phyloP scores from a whole-genome alignment of 1,284 basidiomycete species.

The Pseudozyma tsukubaensis region DNA sequence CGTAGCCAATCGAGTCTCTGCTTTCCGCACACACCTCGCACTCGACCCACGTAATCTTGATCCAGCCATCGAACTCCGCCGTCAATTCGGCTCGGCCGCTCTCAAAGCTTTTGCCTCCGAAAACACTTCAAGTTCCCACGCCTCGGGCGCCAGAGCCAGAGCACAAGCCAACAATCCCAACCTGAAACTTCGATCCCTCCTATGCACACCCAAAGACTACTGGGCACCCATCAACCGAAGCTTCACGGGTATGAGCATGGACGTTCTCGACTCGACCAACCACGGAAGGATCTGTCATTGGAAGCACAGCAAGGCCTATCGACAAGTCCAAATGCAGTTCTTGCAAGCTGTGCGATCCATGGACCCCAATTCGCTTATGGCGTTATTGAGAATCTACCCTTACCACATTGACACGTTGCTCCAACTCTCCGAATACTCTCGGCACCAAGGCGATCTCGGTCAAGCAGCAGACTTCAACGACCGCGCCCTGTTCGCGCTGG shows the following conservation, averaged over 20 bases:
- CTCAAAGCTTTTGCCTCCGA: slow-evolving; percentile 65
- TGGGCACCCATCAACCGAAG: slow-evolving; percentile 65
- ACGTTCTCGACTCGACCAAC: slow-evolving; percentile 43
- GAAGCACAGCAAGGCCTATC: slow-evolving; percentile 62
- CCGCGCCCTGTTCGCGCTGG: slow-evolving; percentile 64
- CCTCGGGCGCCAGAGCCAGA: slow-evolving; percentile 45
- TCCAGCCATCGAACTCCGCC: slow-evolving; percentile 61
- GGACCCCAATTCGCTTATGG: slow-evolving; percentile 61
- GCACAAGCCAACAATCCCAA: slow-evolving; percentile 63
- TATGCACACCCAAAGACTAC: slow-evolving; percentile 60
- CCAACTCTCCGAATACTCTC: slow-evolving; percentile 63
- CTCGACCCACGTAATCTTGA: slow-evolving; percentile 60
- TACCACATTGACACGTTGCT: slow-evolving; percentile 67
- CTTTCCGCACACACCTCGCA: slow-evolving; percentile 46
- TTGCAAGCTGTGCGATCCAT: slow-evolving; percentile 63
- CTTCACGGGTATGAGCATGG: slow-evolving; percentile 65
- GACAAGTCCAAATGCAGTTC: slow-evolving; percentile 65
- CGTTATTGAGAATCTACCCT: slow-evolving; percentile 61
- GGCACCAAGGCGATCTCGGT: slow-evolving; percentile 67
- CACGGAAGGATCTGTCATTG: slow-evolving; percentile 56
- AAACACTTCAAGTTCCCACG: slow-evolving; percentile 24
- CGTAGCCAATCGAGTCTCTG: slow-evolving; percentile 15
- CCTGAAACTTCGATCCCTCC: slow-evolving; percentile 55
- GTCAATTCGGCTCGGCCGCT: slow-evolving; percentile 66
- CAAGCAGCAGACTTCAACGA: slow-evolving; percentile 65